These are phyloP conservation scores for Phytopythium mirpurense DNA, from an alignment of 352 stramenopile species.

Conservation along the genomic window DNA sequence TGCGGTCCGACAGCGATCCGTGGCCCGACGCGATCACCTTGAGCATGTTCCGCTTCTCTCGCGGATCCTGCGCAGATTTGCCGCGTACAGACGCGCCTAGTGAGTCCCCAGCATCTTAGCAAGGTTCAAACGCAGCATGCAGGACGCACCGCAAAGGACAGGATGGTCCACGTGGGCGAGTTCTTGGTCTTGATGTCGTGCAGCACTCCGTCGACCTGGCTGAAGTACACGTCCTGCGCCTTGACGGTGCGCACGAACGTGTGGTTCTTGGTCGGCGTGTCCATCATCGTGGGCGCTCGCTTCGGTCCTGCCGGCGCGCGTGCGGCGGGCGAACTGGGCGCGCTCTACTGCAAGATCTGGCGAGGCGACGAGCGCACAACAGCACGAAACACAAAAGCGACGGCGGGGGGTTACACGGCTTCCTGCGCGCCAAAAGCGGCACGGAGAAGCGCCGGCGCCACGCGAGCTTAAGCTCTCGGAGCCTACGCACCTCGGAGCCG, in stretches of 20 bases:
- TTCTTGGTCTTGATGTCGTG: conserved; percentile 60
- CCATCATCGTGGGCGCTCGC: neutral
- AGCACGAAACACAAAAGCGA: neutral
- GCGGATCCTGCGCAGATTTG: conserved; percentile 42
- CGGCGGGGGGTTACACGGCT: neutral
- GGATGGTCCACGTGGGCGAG: conserved; percentile 65
- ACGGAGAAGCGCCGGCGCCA: no score
- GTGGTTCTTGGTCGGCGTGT: conserved; percentile 21
- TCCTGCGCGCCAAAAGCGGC: neutral
- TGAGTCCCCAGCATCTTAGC: neutral
- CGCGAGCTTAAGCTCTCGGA: no score
- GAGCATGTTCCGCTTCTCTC: conserved; percentile 78
- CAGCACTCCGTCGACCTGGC: conserved; percentile 69
- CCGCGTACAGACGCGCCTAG: neutral
- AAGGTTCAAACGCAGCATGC: neutral
- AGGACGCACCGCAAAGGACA: conserved; percentile 63
- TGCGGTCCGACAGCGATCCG: conserved; percentile 61
- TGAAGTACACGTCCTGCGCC: conserved; percentile 71
- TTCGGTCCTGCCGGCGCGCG: neutral
- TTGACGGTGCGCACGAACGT: conserved; percentile 84
- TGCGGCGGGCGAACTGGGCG: neutral
- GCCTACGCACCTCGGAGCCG: neutral
- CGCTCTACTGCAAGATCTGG: neutral
- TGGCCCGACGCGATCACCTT: conserved; percentile 63
- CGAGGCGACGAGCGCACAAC: neutral